Base-by-base conservation (phyloP, 2,329 filamentous ascomycete genomes). In the Dendrostoma leiphaemia region DNA sequence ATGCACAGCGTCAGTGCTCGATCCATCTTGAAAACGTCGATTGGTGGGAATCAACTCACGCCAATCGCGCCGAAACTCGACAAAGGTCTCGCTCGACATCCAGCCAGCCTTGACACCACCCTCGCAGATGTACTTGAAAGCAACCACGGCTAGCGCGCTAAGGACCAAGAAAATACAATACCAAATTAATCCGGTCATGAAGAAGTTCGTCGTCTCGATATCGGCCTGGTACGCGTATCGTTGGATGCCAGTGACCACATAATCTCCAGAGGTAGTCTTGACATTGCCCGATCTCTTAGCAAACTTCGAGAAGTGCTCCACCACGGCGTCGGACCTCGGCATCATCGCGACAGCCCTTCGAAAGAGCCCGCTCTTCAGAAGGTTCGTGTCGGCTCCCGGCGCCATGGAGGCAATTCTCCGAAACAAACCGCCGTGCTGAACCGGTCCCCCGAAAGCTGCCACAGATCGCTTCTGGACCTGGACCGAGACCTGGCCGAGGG, bases 41-140 rank as follows among this genome's bases (percentile, higher is more conserved):
- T 13, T 8, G 15, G 13, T 15, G n/a, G n/a, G n/a, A n/a, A 32
- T 28, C 12, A 7, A 53, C 50, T 41, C 40, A 93, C 88, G 4
- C 90, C 90, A 95, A 59, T 89, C 90, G 64, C 91, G 90, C 60
- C 90, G 85, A 81, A 95, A 95, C 65, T 95, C 90, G 63, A 86
- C 80, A 71, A 93, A 93, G 60, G 90, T 90, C 63, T 93, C 86
- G 57, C 78, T 76, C 76, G 91, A 89, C 78, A 93, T 89, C 76
- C 84, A 88, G 60, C 82, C 83, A 58, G 80, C 75, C 73, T 82
- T 89, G 61, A 85, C 83, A 10, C 89, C 83, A 51, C 85, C 66
- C 69, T 94, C 90, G 71, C 86, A 90, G 63, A 83, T 75, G 49
- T 78, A 84, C 72, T 94, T 93, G 80, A 93, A 92, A 10, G 84